A percentile compares a stretch with the other conserved stretches of the same genome.
Evolutionary conservation across 148 eudicot species (phyloP).

Genomic region (Amaranthus cruentus): DNA sequence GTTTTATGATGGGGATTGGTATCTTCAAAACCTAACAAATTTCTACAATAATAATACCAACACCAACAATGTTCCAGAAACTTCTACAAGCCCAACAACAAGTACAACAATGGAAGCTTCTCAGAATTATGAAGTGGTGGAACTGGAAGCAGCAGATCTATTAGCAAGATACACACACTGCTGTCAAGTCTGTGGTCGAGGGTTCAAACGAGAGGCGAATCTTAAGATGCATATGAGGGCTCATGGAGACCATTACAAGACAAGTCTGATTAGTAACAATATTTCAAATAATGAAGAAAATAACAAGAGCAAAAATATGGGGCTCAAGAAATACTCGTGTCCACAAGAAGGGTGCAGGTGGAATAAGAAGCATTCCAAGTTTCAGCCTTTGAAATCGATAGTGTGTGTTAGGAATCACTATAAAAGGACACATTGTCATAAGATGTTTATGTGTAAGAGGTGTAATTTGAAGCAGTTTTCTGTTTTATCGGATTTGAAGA

Average conservation of each 20-base stretch:
- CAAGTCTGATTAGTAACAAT: constrained; percentile 44
- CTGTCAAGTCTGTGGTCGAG: constrained; percentile 82
- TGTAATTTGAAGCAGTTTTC: constrained; percentile 72
- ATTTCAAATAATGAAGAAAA: constrained; percentile 34
- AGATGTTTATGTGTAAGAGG: constrained; percentile 75
- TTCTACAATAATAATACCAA: too few species aligned
- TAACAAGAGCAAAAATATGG: neutral
- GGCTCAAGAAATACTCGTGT: constrained; percentile 60
- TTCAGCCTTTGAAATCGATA: constrained; percentile 85
- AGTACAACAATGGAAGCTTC: too few species aligned
- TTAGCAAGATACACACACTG: constrained; percentile 80
- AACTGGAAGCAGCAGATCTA: constrained; percentile 54
- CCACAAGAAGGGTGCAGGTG: constrained; percentile 86
- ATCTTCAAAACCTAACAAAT: too few species aligned
- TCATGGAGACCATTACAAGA: constrained; percentile 84
- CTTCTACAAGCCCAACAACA: too few species aligned
- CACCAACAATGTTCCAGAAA: too few species aligned
- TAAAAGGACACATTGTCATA: constrained; percentile 88
- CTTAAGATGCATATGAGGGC: constrained; percentile 94
- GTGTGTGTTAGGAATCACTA: constrained; percentile 88
- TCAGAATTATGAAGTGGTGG: constrained; percentile 40
- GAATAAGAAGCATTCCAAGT: constrained; percentile 69
- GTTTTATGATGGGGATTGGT: too few species aligned
- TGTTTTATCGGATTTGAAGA: constrained; percentile 70
- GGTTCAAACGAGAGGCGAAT: constrained; percentile 86